These are phyloP conservation scores for Aurinia saxatilis DNA, from an alignment of 345 rosid species.

Conservation along the genomic window DNA sequence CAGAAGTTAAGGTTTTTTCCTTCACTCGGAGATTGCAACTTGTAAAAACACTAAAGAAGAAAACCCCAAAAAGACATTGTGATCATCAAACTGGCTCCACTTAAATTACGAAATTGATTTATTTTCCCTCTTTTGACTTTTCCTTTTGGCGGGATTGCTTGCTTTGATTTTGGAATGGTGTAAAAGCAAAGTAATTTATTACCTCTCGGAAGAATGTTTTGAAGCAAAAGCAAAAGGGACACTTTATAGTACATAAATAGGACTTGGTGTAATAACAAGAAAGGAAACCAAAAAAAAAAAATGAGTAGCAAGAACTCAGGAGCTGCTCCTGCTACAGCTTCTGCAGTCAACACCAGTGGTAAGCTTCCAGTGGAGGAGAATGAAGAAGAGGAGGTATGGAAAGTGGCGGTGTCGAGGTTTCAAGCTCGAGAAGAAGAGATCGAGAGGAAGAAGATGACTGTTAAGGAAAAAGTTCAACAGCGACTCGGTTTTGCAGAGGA, in stretches of 20 bases:
- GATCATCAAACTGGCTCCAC: slow-evolving; percentile 19
- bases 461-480: slow-evolving; percentile 60
- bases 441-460: slow-evolving; percentile 62
- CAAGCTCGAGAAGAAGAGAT: slow-evolving; percentile 84
- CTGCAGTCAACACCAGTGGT: slow-evolving; percentile 22
- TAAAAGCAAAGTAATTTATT: slow-evolving; percentile 23
- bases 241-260: slow-evolving; percentile 4
- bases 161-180: slow-evolving; percentile 30
- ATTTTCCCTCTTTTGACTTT: slow-evolving; percentile 1
- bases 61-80: slow-evolving; percentile 1
- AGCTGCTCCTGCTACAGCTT: slow-evolving; percentile 15
- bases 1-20: not conserved
- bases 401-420: slow-evolving; percentile 41
- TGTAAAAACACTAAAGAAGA: too few relatives aligned
- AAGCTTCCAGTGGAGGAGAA: slow-evolving; percentile 46
- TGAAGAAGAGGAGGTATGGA: slow-evolving; percentile 48
- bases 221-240: slow-evolving; percentile 30
- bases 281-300: not conserved
- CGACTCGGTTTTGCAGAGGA: slow-evolving; percentile 69
- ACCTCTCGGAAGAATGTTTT: not conserved
- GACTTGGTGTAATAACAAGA: slow-evolving; percentile 8
- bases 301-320: slow-evolving; percentile 28
- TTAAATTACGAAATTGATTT: not conserved
- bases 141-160: slow-evolving; percentile 32
- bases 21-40: too few relatives aligned